Percentiles rank a stretch among this genome's conserved stretches.
These are phyloP conservation scores for Leishmania braziliensis DNA, from an alignment of 208 protist species.

Conservation along the genomic window DNA sequence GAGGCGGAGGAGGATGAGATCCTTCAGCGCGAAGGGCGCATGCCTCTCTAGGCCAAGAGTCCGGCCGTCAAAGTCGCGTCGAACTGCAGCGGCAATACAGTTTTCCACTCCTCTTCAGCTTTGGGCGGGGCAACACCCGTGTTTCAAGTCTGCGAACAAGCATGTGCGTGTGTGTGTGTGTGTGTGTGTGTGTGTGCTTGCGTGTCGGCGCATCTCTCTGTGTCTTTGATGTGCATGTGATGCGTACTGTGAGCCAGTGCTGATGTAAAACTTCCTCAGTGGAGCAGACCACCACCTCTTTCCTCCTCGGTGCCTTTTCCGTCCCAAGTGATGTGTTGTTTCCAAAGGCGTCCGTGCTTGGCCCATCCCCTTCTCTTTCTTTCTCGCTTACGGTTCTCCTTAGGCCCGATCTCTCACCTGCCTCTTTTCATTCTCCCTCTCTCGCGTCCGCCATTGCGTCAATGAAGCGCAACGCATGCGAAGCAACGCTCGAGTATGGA, in stretches of 20 bases:
- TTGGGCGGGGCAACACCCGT: background rate
- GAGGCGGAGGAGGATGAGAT: slow-evolving; percentile 79
- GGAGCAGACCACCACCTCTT: background rate
- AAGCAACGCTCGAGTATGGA: background rate
- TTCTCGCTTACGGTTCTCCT: background rate
- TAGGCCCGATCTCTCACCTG: background rate
- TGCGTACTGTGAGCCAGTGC: background rate
- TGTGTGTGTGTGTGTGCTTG: background rate
- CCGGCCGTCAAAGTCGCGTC: too few species aligned
- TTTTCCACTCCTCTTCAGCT: background rate
- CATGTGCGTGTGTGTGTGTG: background rate
- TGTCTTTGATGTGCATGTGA: background rate
- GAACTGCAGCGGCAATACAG: background rate
- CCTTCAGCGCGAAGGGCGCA: slow-evolving; percentile 49
- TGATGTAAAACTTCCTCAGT: slow-evolving; percentile 1
- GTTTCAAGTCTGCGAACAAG: background rate
- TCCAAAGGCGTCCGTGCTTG: background rate
- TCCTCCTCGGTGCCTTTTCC: background rate
- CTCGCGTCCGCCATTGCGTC: background rate
- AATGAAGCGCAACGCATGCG: background rate
- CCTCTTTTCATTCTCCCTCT: background rate
- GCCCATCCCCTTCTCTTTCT: background rate
- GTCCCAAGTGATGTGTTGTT: background rate
- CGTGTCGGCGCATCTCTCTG: background rate
- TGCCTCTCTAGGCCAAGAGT: slow-evolving; percentile 3